Evolutionary conservation across 2,329 filamentous ascomycete species (phyloP).

Genomic region (Pseudogymnoascus sp.): DNA sequence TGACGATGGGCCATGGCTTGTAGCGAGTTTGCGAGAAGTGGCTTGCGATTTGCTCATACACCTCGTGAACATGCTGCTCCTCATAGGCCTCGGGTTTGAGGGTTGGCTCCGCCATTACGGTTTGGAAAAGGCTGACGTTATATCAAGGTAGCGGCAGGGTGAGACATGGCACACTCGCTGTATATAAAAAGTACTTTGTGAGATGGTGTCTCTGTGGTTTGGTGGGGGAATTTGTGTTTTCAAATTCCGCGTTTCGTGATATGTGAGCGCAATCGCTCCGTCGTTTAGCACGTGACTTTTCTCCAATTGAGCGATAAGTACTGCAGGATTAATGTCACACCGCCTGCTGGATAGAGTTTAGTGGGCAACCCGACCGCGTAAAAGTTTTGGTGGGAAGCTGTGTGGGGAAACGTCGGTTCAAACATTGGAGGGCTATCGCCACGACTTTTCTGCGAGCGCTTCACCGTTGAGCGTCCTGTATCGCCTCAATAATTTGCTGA

Average conservation of each 20-base stretch:
- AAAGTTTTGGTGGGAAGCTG: slow-evolving; percentile 9
- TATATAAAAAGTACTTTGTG: neutral
- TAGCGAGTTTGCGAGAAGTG: slow-evolving; percentile 77
- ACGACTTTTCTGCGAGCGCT: slow-evolving; percentile 2
- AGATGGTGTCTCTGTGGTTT: neutral
- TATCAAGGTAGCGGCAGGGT: neutral
- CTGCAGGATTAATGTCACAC: neutral
- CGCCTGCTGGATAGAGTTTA: neutral
- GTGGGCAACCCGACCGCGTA: neutral
- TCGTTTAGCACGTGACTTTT: neutral
- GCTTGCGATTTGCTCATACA: slow-evolving; percentile 81
- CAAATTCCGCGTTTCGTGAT: slow-evolving; percentile 6
- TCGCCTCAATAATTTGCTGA: neutral
- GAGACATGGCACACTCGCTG: slow-evolving; percentile 1
- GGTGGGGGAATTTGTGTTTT: neutral
- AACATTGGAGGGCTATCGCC: neutral
- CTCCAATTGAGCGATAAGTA: neutral
- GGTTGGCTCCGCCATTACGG: slow-evolving; percentile 26
- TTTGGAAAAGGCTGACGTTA: neutral
- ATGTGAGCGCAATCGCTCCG: slow-evolving; percentile 7
- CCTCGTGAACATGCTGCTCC: slow-evolving; percentile 76
- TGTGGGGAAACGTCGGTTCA: neutral
- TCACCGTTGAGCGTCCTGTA: neutral
- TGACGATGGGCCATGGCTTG: slow-evolving; percentile 88
- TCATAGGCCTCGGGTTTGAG: slow-evolving; percentile 56